A percentile compares a stretch with the other conserved stretches of the same genome.
phyloP scores from a whole-genome alignment of 768 basidiomycete species.

The Panus rudis region DNA sequence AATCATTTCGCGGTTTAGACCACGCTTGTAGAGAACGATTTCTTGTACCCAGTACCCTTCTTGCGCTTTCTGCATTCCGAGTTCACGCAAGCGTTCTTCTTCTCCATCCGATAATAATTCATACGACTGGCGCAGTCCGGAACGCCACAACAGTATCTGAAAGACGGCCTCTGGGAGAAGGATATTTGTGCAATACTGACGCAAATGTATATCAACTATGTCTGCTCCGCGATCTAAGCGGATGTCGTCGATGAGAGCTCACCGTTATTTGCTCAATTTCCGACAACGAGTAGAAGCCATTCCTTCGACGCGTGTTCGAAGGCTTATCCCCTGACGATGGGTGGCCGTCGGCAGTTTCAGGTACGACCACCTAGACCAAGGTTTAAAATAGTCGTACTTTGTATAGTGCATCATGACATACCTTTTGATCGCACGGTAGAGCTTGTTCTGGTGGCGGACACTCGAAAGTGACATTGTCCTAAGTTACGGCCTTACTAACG shows the following conservation, averaged over 20 bases:
- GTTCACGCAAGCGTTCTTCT: slow-evolving; percentile 46
- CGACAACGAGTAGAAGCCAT: slow-evolving; percentile 24
- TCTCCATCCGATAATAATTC: slow-evolving; percentile 44
- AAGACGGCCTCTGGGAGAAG: slow-evolving; percentile 65
- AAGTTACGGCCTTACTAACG: too few relatives aligned
- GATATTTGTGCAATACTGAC: slow-evolving; percentile 64
- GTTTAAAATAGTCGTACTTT: too few relatives aligned
- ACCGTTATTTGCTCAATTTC: slow-evolving; percentile 47
- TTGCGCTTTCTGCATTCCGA: slow-evolving; percentile 39
- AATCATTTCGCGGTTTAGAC: slow-evolving; percentile 14
- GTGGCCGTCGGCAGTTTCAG: too few relatives aligned
- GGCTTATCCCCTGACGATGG: too few relatives aligned
- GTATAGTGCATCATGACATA: too few relatives aligned
- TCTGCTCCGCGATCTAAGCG: too few relatives aligned
- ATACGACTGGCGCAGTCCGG: slow-evolving; percentile 45
- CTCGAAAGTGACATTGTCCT: too few relatives aligned
- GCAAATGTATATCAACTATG: background rate
- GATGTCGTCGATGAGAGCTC: slow-evolving; percentile 21
- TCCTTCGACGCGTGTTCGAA: too few relatives aligned
- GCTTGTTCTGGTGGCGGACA: too few relatives aligned
- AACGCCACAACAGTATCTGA: slow-evolving; percentile 71
- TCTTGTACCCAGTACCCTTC: slow-evolving; percentile 70
- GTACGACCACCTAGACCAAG: too few relatives aligned
- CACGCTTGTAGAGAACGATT: slow-evolving; percentile 35
- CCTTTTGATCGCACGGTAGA: too few relatives aligned